Conservation (phyloP, 1,284 basidiomycete species). For the Papiliotrema laurentii region DNA sequence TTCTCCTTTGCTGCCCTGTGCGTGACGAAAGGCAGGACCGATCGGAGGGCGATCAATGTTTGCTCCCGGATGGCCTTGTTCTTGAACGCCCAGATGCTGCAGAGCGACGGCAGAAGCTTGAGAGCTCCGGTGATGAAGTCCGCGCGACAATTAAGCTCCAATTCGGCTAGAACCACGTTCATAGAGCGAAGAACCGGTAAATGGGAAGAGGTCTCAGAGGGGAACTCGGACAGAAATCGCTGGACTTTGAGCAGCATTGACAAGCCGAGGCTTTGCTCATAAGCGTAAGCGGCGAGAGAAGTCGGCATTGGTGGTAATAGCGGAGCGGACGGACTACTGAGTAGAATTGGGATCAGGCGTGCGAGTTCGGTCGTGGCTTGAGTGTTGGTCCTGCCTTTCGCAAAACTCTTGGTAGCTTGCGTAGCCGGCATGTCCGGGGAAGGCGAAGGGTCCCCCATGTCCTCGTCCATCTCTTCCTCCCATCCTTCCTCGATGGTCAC, state of each 20-base stretch:
- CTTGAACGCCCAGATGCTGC: conserved; percentile 70
- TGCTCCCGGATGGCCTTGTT: conserved; percentile 61
- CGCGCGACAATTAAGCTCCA: conserved; percentile 65
- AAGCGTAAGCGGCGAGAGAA: background rate
- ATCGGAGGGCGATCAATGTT: conserved; percentile 60
- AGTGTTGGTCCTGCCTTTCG: background rate
- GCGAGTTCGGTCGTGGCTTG: conserved; percentile 59
- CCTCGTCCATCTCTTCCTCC: conserved; percentile 13
- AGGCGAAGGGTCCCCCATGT: conserved; percentile 48
- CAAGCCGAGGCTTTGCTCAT: conserved; percentile 47
- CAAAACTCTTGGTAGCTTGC: background rate
- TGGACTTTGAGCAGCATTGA: conserved; percentile 62
- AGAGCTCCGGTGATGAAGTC: conserved; percentile 60
- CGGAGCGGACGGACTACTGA: conserved; percentile 52
- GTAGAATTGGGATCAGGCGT: conserved; percentile 62
- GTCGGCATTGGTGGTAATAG: conserved; percentile 22
- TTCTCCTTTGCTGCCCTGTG: conserved; percentile 22
- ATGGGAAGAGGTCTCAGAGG: conserved; percentile 65
- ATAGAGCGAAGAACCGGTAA: conserved; percentile 66
- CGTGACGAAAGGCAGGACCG: conserved; percentile 67
- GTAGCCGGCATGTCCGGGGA: conserved; percentile 35
- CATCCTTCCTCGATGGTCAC: conserved; percentile 43
- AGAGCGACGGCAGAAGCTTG: conserved; percentile 60
- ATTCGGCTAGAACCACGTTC: conserved; percentile 62
- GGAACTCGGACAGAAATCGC: conserved; percentile 61